Conservation (phyloP, 768 basidiomycete genomes). For the Dictyophora rubrovolvata region DNA sequence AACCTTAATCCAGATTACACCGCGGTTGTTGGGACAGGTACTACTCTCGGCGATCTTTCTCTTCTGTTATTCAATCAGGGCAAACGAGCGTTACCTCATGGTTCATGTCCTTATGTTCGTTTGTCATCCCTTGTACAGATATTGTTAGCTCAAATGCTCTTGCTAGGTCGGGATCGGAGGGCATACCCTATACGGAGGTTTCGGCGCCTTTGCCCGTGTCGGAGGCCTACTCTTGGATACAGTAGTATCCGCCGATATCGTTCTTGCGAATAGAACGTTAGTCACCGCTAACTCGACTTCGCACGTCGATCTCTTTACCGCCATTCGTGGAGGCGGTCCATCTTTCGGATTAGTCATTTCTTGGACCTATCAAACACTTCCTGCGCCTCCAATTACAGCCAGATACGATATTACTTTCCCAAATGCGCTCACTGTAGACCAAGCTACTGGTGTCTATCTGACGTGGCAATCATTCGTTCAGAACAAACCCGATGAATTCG, state of each 20-base stretch:
- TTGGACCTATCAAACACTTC: constrained; percentile 17
- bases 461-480: constrained; percentile 13
- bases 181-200: constrained; percentile 14
- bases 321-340: constrained; percentile 18
- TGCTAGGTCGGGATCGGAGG: constrained; percentile 18
- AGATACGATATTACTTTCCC: constrained; percentile 11
- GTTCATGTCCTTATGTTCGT: constrained; percentile 12
- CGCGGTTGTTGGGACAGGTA: constrained; percentile 12
- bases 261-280: constrained; percentile 9
- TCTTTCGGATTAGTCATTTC: constrained; percentile 19
- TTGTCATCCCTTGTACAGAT: too few species aligned
- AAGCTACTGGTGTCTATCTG: constrained; percentile 2
- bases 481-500: constrained; percentile 8
- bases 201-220: constrained; percentile 13
- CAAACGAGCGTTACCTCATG: constrained; percentile 17
- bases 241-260: constrained; percentile 14
- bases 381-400: constrained; percentile 14
- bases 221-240: constrained; percentile 19
- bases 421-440: background rate
- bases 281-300: constrained; percentile 7
- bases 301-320: constrained; percentile 20
- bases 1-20: constrained; percentile 12
- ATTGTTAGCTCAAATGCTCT: too few species aligned
- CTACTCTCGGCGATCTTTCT: constrained; percentile 15
- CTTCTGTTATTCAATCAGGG: constrained; percentile 10